Percentiles rank a stretch among this genome's conserved stretches.
phyloP scores from a whole-genome alignment of 1,284 basidiomycete genomes.

The Ustilago tritici region DNA sequence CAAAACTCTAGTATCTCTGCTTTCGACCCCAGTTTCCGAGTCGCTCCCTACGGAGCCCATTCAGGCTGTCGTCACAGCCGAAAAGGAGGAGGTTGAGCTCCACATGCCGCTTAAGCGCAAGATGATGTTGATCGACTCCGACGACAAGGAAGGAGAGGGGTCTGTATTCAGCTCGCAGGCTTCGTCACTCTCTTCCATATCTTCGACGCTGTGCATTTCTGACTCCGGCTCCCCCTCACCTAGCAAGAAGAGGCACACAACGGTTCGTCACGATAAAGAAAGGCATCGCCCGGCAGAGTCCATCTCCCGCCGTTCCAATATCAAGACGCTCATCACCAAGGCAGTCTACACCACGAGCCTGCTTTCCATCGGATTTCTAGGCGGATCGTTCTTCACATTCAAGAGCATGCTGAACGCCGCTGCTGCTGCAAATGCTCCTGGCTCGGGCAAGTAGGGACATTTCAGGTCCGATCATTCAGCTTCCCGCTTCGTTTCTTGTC shows the following conservation, averaged over 20 bases:
- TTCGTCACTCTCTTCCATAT: neutral
- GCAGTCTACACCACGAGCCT: conserved; percentile 23
- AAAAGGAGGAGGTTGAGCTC: neutral
- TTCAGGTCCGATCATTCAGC: neutral
- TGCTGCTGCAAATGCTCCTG: conserved; percentile 32
- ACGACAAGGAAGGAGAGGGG: neutral
- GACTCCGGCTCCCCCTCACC: conserved; percentile 1
- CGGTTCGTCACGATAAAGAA: neutral
- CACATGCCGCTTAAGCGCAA: neutral
- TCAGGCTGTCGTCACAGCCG: neutral
- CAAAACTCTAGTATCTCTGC: neutral
- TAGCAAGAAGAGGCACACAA: conserved; percentile 18
- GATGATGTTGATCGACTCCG: neutral
- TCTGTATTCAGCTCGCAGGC: neutral
- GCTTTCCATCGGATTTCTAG: conserved; percentile 37
- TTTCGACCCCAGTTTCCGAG: neutral
- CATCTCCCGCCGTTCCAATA: conserved; percentile 5
- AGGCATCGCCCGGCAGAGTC: neutral
- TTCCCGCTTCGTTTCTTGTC: neutral
- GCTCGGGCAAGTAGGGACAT: conserved; percentile 6
- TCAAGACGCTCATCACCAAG: conserved; percentile 13
- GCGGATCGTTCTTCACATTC: conserved; percentile 42
- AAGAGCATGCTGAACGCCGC: conserved; percentile 46
- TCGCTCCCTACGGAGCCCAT: neutral
- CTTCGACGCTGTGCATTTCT: neutral